Conservation (phyloP, 495 filamentous ascomycete species). For the Oleoguttula mirabilis region DNA sequence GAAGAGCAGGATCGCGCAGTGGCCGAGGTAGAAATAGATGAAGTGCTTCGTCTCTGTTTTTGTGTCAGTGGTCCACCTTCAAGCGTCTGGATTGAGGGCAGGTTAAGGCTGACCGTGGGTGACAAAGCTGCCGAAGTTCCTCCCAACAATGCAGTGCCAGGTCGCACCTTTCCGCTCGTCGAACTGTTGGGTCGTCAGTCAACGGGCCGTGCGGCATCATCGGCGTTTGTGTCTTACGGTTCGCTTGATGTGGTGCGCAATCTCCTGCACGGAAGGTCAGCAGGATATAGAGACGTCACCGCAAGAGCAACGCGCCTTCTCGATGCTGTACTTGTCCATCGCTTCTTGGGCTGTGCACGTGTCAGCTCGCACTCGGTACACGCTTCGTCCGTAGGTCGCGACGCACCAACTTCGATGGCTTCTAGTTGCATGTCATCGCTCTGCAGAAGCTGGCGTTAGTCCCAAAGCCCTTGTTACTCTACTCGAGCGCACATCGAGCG, state of each 20-base stretch:
- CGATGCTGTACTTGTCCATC: slow-evolving; percentile 82
- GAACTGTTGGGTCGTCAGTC: slow-evolving; percentile 42
- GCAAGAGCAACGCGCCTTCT: slow-evolving; percentile 60
- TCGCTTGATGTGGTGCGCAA: slow-evolving; percentile 94
- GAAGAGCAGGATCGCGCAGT: slow-evolving; percentile 96
- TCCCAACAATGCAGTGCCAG: slow-evolving; percentile 97
- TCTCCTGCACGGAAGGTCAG: slow-evolving; percentile 58
- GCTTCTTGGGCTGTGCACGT: slow-evolving; percentile 65
- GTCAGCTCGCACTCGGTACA: slow-evolving; percentile 19
- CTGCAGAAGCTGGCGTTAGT: slow-evolving; percentile 35
- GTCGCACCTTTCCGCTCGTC: slow-evolving; percentile 84
- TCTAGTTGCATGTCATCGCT: slow-evolving; percentile 95
- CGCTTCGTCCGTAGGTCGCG: no score
- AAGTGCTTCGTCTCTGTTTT: slow-evolving; percentile 91
- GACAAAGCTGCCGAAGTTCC: slow-evolving; percentile 98
- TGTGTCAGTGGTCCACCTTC: no score
- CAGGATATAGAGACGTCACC: no score
- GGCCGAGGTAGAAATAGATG: slow-evolving; percentile 99
- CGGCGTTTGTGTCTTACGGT: slow-evolving; percentile 45
- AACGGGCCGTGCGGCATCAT: neutral
- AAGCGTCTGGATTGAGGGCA: neutral
- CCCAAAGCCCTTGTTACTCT: neutral
- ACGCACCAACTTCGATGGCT: slow-evolving; percentile 82
- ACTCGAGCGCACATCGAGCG: neutral
- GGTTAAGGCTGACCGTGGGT: slow-evolving; percentile 65